Evolutionary conservation across 768 basidiomycete genomes (phyloP).

Genomic region (Daedaleopsis nitida): DNA sequence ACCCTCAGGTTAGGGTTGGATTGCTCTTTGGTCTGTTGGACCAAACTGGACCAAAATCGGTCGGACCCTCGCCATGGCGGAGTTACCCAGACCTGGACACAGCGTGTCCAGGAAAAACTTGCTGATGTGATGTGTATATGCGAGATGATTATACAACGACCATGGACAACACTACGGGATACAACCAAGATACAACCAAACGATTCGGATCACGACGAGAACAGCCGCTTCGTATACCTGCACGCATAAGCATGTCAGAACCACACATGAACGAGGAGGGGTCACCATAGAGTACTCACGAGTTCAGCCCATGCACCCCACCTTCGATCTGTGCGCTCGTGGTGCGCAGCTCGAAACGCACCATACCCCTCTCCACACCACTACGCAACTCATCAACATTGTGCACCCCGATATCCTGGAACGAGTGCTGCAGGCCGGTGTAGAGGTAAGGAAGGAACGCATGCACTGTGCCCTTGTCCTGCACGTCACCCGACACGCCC

Average conservation of each 20-base stretch:
- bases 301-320: slow-evolving; percentile 93
- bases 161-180: too few relatives aligned
- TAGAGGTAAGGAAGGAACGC: slow-evolving; percentile 89
- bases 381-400: slow-evolving; percentile 66
- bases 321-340: slow-evolving; percentile 96
- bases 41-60: too few relatives aligned
- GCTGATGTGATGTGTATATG: too few relatives aligned
- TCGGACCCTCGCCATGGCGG: too few relatives aligned
- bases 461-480: slow-evolving; percentile 94
- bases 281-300: slow-evolving; percentile 57
- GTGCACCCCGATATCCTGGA: slow-evolving; percentile 89
- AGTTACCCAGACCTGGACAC: too few relatives aligned
- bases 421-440: slow-evolving; percentile 85
- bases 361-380: slow-evolving; percentile 64
- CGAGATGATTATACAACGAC: too few relatives aligned
- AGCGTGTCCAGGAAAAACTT: too few relatives aligned
- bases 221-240: slow-evolving; percentile 63
- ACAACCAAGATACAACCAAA: slow-evolving; percentile 6
- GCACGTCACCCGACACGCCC: slow-evolving; percentile 94
- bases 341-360: slow-evolving; percentile 91
- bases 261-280: background rate
- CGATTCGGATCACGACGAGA: slow-evolving; percentile 36
- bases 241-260: background rate
- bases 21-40: too few relatives aligned
- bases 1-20: too few relatives aligned